phyloP scores from a whole-genome alignment of 441 rosid genomes.

The Pelargonium exstipulatum region DNA sequence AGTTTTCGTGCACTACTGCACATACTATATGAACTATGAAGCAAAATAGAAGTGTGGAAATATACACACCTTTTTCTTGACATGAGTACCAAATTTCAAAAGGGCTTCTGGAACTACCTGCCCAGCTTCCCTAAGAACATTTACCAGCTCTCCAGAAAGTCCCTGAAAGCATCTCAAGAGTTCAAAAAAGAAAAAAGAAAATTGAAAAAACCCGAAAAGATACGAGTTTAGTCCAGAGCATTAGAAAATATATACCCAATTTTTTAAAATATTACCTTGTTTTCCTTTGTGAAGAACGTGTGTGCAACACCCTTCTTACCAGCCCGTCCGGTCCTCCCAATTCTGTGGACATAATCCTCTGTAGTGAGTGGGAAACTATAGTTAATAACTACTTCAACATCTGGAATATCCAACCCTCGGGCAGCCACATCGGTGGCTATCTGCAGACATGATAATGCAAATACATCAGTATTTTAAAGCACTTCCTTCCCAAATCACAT shows the following conservation, averaged over 20 bases:
- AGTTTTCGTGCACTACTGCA: not conserved
- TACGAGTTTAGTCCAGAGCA: not conserved
- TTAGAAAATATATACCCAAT: not conserved
- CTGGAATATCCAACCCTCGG: conserved; percentile 88
- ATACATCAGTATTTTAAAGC: not conserved
- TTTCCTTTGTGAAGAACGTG: conserved; percentile 79
- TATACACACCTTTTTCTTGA: conserved; percentile 78
- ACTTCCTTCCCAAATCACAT: not conserved
- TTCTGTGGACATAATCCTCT: conserved; percentile 89
- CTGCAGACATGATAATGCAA: conserved; percentile 30
- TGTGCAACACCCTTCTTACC: conserved; percentile 97
- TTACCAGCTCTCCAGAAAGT: conserved; percentile 92
- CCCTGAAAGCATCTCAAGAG: conserved; percentile 37
- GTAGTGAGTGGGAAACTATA: conserved; percentile 88
- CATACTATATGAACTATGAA: not conserved
- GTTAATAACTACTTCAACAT: conserved; percentile 92
- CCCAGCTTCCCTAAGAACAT: conserved; percentile 84
- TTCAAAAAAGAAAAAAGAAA: not conserved
- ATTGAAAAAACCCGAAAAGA: not conserved
- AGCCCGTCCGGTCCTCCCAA: conserved; percentile 95
- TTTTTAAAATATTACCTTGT: conserved; percentile 45
- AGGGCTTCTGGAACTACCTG: conserved; percentile 78
- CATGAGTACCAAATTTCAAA: conserved; percentile 91
- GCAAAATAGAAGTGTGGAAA: conserved; percentile 4
- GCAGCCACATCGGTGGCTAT: conserved; percentile 98